Conservation (phyloP, 2,329 filamentous ascomycete species). For the Alternaria sp. region DNA sequence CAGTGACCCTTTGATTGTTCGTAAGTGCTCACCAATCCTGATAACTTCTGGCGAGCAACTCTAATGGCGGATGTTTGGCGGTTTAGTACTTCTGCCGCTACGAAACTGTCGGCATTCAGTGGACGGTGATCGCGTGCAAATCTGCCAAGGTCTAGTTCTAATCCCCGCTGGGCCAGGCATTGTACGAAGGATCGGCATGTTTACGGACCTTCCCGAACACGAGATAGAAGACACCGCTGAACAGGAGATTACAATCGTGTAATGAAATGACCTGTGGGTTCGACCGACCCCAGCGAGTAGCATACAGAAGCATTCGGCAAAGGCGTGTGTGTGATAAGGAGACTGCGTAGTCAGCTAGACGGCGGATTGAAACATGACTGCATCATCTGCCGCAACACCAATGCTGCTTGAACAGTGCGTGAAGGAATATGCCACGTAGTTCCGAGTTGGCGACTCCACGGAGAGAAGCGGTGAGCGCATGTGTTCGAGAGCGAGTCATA, state of each 20-base stretch:
- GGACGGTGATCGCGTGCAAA: rapidly evolving
- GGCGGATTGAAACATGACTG: too few relatives aligned
- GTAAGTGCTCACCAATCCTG: background rate
- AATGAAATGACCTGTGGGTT: rapidly evolving
- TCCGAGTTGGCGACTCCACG: rapidly evolving
- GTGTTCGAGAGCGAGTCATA: background rate
- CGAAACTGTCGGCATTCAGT: rapidly evolving
- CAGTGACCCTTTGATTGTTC: background rate
- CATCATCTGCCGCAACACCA: background rate
- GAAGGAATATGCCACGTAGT: background rate
- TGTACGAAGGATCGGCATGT: background rate
- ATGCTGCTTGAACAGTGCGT: background rate
- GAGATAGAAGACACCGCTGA: background rate
- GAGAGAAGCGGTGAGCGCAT: background rate
- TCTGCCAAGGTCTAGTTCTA: background rate
- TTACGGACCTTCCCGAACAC: rapidly evolving
- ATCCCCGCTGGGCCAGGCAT: background rate
- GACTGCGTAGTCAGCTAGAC: background rate
- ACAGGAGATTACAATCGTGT: background rate
- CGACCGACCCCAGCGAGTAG: too few relatives aligned
- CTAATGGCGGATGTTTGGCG: background rate
- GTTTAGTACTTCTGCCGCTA: background rate
- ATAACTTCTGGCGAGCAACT: rapidly evolving
- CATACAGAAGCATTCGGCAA: background rate
- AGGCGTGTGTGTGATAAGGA: rapidly evolving